Evolutionary conservation across 768 basidiomycete species (phyloP).

Genomic region (Boletus pseudopeckii): DNA sequence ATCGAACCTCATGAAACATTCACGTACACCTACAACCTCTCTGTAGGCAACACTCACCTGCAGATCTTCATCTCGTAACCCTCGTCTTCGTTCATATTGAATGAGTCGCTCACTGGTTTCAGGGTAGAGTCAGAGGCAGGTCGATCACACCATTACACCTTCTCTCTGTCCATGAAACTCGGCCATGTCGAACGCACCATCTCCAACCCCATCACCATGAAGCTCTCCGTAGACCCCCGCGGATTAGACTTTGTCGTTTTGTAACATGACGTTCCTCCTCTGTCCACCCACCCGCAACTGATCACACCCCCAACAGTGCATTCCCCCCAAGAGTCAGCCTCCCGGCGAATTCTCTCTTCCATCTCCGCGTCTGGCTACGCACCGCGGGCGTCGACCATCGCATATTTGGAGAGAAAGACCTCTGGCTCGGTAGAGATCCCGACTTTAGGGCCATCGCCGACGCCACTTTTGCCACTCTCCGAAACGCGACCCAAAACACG

Average conservation of each 20-base stretch:
- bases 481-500: constrained; percentile 39
- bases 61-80: constrained; percentile 53
- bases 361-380: constrained; percentile 63
- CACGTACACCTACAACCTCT: constrained; percentile 48
- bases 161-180: constrained; percentile 52
- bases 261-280: constrained; percentile 34
- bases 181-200: constrained; percentile 55
- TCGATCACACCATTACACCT: constrained; percentile 39
- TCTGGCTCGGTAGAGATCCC: constrained; percentile 66
- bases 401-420: constrained; percentile 58
- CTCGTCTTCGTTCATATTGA: not conserved
- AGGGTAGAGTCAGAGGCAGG: constrained; percentile 31
- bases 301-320: constrained; percentile 33
- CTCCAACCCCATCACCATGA: constrained; percentile 44
- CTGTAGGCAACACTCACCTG: constrained; percentile 41
- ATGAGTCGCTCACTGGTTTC: constrained; percentile 6
- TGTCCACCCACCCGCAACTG: not conserved
- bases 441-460: constrained; percentile 58
- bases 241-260: constrained; percentile 59
- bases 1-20: constrained; percentile 22
- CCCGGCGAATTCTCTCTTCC: constrained; percentile 52
- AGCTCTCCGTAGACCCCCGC: constrained; percentile 50
- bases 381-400: constrained; percentile 58
- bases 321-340: constrained; percentile 59
- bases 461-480: constrained; percentile 52